phyloP scores from a whole-genome alignment of 2,329 filamentous ascomycete species.

The Knufia fluminis region DNA sequence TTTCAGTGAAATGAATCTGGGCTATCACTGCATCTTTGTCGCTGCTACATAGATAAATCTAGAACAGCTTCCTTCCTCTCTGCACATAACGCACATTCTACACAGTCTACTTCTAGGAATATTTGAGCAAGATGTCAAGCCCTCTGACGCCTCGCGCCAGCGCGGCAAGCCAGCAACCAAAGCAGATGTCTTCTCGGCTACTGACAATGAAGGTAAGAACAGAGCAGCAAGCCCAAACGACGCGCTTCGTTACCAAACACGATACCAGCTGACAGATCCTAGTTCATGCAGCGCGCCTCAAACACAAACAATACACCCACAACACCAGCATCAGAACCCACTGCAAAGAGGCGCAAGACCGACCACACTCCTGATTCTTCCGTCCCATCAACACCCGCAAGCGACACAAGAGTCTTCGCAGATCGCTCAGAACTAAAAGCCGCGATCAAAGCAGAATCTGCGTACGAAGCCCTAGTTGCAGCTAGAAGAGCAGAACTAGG shows the following conservation, averaged over 20 bases:
- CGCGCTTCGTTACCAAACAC: conserved; percentile 35
- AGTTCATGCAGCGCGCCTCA: conserved; percentile 23
- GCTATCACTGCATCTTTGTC: not conserved
- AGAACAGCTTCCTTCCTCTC: no score
- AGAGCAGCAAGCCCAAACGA: conserved; percentile 68
- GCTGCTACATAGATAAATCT: not conserved
- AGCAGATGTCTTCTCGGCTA: conserved; percentile 22
- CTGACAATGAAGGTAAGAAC: conserved; percentile 23
- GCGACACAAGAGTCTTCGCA: conserved; percentile 1
- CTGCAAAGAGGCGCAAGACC: conserved; percentile 16
- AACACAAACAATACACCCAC: conserved; percentile 12
- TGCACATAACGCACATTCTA: no score
- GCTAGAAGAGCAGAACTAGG: not conserved
- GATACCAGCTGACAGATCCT: not conserved
- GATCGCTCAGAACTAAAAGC: conserved; percentile 6
- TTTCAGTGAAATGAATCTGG: no score
- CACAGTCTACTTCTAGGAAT: not conserved
- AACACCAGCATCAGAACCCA: conserved; percentile 15
- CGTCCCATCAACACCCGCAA: not conserved
- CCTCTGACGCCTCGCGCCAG: conserved; percentile 11
- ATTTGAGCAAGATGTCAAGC: conserved; percentile 13
- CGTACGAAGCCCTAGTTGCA: not conserved
- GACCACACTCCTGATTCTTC: conserved; percentile 9
- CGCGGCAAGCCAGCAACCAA: conserved; percentile 12
- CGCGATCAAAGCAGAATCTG: conserved; percentile 5